Conservation (phyloP, 176 grass and related monocot species). For the Sorghum bicolor region Sorghum_bicolor_NCBIv3 NC_012871.2:63732001-63732500, state of each 20-base stretch:
- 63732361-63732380: conserved; percentile 44
- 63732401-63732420: neutral
- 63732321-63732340: conserved; percentile 33
- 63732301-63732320: conserved; percentile 20
- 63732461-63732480: neutral
- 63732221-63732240: neutral
- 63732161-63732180: neutral
- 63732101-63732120: neutral
- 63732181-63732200: neutral
- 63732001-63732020: neutral
- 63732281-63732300: neutral
- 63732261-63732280: conserved; percentile 18
- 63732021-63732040: neutral
- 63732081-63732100: neutral
- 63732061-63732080: neutral
- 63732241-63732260: neutral
- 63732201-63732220: neutral
- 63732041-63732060: neutral
- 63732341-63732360: conserved; percentile 32
- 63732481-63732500: too few species aligned
- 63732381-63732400: conserved; percentile 34
- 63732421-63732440: conserved; percentile 16
- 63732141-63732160: neutral
- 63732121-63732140: neutral
- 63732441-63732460: neutral